Evolutionary conservation across 2,329 filamentous ascomycete genomes (phyloP).

Genomic region (Diatrype stigma): DNA sequence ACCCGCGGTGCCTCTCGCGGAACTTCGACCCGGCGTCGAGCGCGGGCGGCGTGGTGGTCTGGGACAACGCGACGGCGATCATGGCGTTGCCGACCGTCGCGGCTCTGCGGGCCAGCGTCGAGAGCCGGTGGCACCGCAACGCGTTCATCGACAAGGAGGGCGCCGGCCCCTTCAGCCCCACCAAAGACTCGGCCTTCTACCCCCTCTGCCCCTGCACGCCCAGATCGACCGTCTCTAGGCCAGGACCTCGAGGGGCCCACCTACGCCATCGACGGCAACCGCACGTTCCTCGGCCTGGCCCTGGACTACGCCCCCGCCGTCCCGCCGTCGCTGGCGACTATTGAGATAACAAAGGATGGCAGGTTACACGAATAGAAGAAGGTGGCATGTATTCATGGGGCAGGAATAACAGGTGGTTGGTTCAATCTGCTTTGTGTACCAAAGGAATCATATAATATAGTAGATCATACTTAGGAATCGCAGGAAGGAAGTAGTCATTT

Average conservation of each 20-base stretch:
- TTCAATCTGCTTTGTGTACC: too few relatives aligned
- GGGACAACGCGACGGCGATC: constrained; percentile 16
- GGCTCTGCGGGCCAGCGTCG: too few relatives aligned
- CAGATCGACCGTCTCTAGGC: constrained; percentile 18
- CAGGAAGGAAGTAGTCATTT: too few relatives aligned
- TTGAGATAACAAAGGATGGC: too few relatives aligned
- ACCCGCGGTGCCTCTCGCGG: constrained; percentile 12
- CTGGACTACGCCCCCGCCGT: constrained; percentile 14
- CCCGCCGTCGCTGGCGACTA: constrained; percentile 13
- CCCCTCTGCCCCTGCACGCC: constrained; percentile 16
- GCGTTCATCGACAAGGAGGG: constrained; percentile 13
- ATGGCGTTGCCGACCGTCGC: background rate
- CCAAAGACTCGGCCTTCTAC: constrained; percentile 19
- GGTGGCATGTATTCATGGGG: too few relatives aligned
- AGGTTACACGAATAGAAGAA: too few relatives aligned
- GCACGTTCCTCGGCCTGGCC: constrained; percentile 13
- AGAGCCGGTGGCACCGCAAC: constrained; percentile 14
- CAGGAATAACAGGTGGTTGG: too few relatives aligned
- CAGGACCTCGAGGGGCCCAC: constrained; percentile 12
- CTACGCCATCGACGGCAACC: constrained; percentile 15
- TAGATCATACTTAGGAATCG: too few relatives aligned
- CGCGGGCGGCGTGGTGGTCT: constrained; percentile 7
- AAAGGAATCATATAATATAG: too few relatives aligned
- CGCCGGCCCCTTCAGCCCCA: constrained; percentile 16
- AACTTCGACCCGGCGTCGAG: constrained; percentile 7